These are phyloP conservation scores for Ophiostoma novo-ulmi DNA, from an alignment of 2,329 filamentous ascomycete species.

Conservation along the genomic window DNA sequence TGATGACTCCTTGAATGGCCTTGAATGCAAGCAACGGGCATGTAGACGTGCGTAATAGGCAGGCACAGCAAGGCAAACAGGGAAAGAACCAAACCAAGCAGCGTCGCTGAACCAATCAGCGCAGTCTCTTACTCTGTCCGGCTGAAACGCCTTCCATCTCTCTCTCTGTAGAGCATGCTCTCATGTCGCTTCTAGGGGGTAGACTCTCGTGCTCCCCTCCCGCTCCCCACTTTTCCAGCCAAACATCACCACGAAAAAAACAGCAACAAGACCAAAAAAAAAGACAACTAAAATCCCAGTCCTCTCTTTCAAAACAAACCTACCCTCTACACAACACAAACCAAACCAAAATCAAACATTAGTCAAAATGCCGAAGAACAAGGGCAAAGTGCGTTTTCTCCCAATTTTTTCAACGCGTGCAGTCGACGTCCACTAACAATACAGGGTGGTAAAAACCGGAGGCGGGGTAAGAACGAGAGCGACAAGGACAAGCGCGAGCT, in stretches of 20 bases:
- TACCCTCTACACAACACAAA: slow-evolving; percentile 1
- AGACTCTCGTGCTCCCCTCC: not conserved
- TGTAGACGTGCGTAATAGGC: slow-evolving; percentile 1
- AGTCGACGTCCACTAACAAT: not conserved
- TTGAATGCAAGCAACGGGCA: not conserved
- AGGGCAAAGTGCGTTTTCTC: slow-evolving; percentile 71
- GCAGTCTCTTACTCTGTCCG: not conserved
- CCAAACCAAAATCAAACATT: slow-evolving; percentile 1
- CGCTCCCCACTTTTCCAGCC: slow-evolving; percentile 14
- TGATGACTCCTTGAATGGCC: slow-evolving; percentile 8
- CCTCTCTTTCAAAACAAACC: not conserved
- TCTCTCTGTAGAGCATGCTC: not conserved
- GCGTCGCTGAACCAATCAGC: not conserved
- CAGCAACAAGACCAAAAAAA: not conserved
- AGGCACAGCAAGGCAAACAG: slow-evolving; percentile 10
- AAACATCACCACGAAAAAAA: slow-evolving; percentile 14
- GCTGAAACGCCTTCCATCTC: not conserved
- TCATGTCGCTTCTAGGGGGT: not conserved
- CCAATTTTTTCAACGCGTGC: too few relatives aligned
- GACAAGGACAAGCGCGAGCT: slow-evolving; percentile 99
- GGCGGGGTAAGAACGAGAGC: slow-evolving; percentile 98
- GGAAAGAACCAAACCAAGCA: not conserved
- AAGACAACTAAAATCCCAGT: not conserved
- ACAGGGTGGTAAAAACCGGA: slow-evolving; percentile 87
- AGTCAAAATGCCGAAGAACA: slow-evolving; percentile 89